These are phyloP conservation scores for Lumnitzera racemosa DNA, from an alignment of 345 rosid genomes.

Conservation along the genomic window DNA sequence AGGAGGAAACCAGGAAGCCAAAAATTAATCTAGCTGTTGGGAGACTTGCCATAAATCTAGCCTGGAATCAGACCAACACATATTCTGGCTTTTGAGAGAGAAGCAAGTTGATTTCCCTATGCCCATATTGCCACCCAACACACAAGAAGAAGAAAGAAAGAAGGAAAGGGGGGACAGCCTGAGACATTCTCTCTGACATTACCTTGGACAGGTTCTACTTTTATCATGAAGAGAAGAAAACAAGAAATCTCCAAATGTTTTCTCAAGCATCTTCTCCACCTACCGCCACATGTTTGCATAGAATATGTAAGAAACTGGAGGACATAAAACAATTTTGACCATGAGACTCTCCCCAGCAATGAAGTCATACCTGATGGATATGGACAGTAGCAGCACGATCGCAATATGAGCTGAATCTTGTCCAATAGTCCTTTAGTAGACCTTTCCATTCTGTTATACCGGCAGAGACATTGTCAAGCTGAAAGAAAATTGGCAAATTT, in stretches of 20 bases:
- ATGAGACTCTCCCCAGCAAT: background rate
- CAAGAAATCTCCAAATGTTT: conserved; percentile 60
- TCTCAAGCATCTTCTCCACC: conserved; percentile 98
- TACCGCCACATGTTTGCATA: conserved; percentile 19
- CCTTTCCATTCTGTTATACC: conserved; percentile 98
- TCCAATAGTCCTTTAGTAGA: conserved; percentile 87
- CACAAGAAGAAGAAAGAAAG: no score
- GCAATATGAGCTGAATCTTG: conserved; percentile 81
- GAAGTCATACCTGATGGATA: conserved; percentile 59
- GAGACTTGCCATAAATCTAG: no score
- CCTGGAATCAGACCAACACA: no score
- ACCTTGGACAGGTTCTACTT: conserved; percentile 81
- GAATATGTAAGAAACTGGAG: background rate
- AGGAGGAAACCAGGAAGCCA: no score
- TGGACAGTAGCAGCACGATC: conserved; percentile 51
- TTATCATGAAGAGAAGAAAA: conserved; percentile 76
- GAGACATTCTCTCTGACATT: background rate
- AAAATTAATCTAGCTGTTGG: no score
- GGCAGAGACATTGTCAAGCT: conserved; percentile 98
- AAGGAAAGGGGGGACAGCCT: no score
- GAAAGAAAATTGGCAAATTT: conserved; percentile 15
- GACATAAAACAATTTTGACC: background rate
- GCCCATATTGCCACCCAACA: no score
- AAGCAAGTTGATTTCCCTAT: no score
- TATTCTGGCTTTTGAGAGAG: no score